These are phyloP conservation scores for Macrolepiota fuliginosa DNA, from an alignment of 768 basidiomycete genomes.

Conservation along the genomic window DNA sequence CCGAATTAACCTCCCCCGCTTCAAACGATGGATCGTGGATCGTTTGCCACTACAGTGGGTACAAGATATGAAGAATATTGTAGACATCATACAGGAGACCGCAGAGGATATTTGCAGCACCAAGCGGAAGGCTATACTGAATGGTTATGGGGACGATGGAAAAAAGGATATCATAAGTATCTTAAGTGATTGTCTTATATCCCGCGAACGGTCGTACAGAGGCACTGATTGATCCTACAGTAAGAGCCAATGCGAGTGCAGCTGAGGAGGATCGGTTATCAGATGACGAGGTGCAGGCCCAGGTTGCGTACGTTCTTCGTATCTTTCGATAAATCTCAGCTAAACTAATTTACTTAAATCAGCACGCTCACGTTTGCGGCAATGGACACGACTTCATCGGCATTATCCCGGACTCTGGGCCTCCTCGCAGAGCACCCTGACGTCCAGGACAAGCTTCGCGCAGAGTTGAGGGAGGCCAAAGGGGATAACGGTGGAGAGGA, in stretches of 20 bases:
- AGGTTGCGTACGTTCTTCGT: conserved; percentile 18
- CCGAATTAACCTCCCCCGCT: neutral
- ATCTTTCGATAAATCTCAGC: neutral
- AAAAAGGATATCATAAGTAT: conserved; percentile 44
- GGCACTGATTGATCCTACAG: conserved; percentile 20
- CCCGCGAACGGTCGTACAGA: neutral
- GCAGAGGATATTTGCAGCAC: conserved; percentile 33
- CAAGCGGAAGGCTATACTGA: conserved; percentile 32
- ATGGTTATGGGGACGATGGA: conserved; percentile 35
- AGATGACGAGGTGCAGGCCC: conserved; percentile 37
- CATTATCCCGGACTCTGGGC: conserved; percentile 31
- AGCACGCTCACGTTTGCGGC: conserved; percentile 39
- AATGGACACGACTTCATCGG: conserved; percentile 41
- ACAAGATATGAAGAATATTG: conserved; percentile 29
- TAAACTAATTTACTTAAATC: neutral
- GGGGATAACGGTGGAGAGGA: conserved; percentile 20
- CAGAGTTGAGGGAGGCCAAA: conserved; percentile 30
- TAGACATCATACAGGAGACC: conserved; percentile 32
- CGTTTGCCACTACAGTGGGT: conserved; percentile 20
- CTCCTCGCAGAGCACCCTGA: conserved; percentile 31
- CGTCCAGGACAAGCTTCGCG: conserved; percentile 35
- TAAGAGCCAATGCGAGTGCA: conserved; percentile 37
- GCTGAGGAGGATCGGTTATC: conserved; percentile 27
- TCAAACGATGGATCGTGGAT: conserved; percentile 10
- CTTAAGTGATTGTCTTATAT: conserved; percentile 28